Base-by-base conservation (phyloP, 768 basidiomycete species). In the Tulasnella sp. region DNA sequence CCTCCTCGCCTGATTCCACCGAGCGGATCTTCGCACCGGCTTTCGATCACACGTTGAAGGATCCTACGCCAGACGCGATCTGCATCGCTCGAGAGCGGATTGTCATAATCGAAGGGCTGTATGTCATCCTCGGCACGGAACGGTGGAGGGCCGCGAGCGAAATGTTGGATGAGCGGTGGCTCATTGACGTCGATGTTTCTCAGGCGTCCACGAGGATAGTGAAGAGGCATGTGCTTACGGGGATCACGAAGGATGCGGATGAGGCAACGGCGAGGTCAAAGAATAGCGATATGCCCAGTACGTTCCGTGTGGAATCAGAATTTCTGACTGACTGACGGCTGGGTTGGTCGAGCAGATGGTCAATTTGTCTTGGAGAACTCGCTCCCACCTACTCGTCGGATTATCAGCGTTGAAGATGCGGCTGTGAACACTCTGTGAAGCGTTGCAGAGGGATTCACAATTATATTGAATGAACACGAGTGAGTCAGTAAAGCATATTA, bases 31-130 rank as follows among this genome's bases (percentile, higher is more conserved):
- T 77, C 10, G 92, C 88, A 24, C 92, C 90, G 0, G 84, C 88
- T 0, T 97, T 96, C 69, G 81, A 84, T 55, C 94, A 96, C 69
- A 80, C 88, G 0, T 69, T 88, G 54, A 97, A 95, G 68, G 94
- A 97, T 67, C 93, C 92, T 0, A 74, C 74, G 0, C 78, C 80
- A 3, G 75, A 83, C 47, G 78, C 81, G 0, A 68, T 85, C 24
- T 67, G 73, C 2, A 77, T 97, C 26, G 80, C 84, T 0, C 66
- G 74, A 30, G 85, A 94, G 66, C 82, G 87, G 11, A 79, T 97
- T 56, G 77, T 96, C 44, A 69, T 97, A 61, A 80, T 97, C 63
- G 94, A 97, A 71, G 93, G 94, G 0, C 72, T 96, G n/a, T 96
- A 97, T 70, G 77, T 83, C 2, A 81, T 90, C 65, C 77, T 96